Evolutionary conservation across 2,329 filamentous ascomycete genomes (phyloP), one percentile per base, ranked within the genome.

Genomic region (Phialophora expanda): DNA sequence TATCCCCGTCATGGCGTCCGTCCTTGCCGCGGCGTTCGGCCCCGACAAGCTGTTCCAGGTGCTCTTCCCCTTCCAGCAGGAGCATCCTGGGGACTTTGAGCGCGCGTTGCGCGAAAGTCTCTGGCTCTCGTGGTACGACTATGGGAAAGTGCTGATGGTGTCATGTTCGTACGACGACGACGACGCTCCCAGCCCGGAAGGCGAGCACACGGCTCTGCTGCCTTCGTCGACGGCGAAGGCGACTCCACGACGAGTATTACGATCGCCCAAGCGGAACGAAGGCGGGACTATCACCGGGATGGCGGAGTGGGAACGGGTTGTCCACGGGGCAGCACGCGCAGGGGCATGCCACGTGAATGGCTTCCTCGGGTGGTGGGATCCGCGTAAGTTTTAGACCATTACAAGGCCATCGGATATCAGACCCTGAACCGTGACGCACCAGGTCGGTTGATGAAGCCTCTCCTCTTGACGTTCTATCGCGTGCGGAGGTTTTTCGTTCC

Each of bases 301-400:
- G 17, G 55, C 58, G 9, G 64, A 69, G 56, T 66, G 64, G 66
- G 54, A 62, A 34, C 56, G 68, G 20, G 51, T 32, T 12, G 68
- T 51, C 22, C 20, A 51, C 24, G 22, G 68, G 1, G 22, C 5
- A 44, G 17, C 17, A n/a, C 1, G 34, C 17, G 12, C 34, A 58
- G 24, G 64, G 62, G 54, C 48, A 41, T 26, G 41, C 68, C 12
- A 44, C 38, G 38, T 44, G 38, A 51, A 61, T 34, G 62, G 62
- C 14, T n/a, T 61, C n/a, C 60, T 61, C 62, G 66, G 61, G 9
- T 41, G 57, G 54, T 66, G 64, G 58, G 68, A 70, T 69, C 68
- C 68, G 44, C 51, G 68, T 68, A 44, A 60, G 68, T 65, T 5
- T 32, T 6, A 28, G 14, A 26, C 24, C 24, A 54, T 54, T 8